Base-by-base conservation (phyloP, 495 filamentous ascomycete species). In the Parathielavia appendiculata region DNA sequence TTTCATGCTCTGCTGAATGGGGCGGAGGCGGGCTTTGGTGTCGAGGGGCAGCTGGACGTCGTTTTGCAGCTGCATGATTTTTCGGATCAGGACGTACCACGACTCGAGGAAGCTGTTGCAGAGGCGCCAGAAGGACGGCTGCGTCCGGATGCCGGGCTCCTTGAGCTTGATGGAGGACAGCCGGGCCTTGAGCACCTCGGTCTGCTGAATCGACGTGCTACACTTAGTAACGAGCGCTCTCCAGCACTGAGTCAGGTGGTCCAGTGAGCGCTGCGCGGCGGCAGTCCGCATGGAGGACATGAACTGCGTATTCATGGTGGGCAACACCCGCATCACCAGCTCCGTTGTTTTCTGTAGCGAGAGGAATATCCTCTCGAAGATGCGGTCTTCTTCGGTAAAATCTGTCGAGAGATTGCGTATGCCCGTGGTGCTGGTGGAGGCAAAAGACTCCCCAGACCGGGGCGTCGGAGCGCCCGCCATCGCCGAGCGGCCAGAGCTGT, bases 161-260 rank as follows among this genome's bases (percentile, higher is more conserved):
- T 90, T 91, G 26, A 95, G 75, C 71, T 89, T 90, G 75, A 95
- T 89, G 53, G 76, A 78, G n/a, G 83, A 87, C 6, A 96, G 76
- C 10, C 86, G 81, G 20, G 73, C 73, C 61, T 86, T 85, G n/a
- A 96, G 73, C 10, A 77, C 71, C 66, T 88, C 82, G 2, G 85
- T 87, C 49, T 86, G 80, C 41, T 83, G 80, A 34, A 87, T 74
- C 23, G 86, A 82, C n/a, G 76, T 73, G 8, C 74, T 78, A 61
- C 83, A 87, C 56, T 86, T 86, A 32, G 79, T 78, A 43, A 87
- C 82, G 52, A 90, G 81, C n/a, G 76, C 76, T 51, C 74, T 82
- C 90, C 86, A 92, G 46, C 83, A 76, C 57, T 85, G 79, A 35
- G 88, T 74, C 30, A 79, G 76, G 54, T 82, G 78, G 12, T 77